Evolutionary conservation across 179 eudicot species (phyloP), one percentile per base, ranked within the genome.

Genomic region (Silene noctiflora): DNA sequence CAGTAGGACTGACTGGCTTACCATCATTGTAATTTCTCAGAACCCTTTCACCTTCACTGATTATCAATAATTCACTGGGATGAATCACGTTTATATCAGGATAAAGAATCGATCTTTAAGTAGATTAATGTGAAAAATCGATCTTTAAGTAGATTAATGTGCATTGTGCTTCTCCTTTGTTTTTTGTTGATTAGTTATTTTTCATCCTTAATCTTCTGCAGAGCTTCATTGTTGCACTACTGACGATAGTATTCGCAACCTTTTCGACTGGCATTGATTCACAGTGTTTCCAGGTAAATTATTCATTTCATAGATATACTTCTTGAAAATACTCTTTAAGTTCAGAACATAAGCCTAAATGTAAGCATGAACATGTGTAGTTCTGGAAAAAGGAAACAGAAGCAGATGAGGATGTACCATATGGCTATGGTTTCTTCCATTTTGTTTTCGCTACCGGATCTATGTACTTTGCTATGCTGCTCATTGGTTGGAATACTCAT

Each of bases 251-350:
- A 11, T 82, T 92, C 39, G 97, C 97, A 19, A 92, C 97, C 21
- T 92, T 92, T 79, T 92, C 97, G 62, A 91, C 97, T 0, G 97
- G 97, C 69, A 88, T 89, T 13, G 97, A 92, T 78, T 92, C 97
- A 19, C 86, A 92, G 80, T 89, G 97, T 70, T 92, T 92, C 82
- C 96, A 91, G 92, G 97, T 92, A 20, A n/a, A 17, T 6, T 27
- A 55, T 60, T 53, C 55, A 29, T 44, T 59, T 7, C 21, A 33
- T 21, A 14, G 53, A 21, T 83, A 24, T 8, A 61, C 44, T 25
- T 51, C 22, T 17, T 29, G n/a, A 72, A n/a, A 20, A 24, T 59
- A 76, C 1, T 5, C 56, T 0, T 6, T 0, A 29, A 66, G 10
- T 13, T 1, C 9, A 58, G 4, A 56, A 22, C 16, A 56, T 44